phyloP scores from a whole-genome alignment of 306 rosid species.

The Abrus pulchellus region DNA sequence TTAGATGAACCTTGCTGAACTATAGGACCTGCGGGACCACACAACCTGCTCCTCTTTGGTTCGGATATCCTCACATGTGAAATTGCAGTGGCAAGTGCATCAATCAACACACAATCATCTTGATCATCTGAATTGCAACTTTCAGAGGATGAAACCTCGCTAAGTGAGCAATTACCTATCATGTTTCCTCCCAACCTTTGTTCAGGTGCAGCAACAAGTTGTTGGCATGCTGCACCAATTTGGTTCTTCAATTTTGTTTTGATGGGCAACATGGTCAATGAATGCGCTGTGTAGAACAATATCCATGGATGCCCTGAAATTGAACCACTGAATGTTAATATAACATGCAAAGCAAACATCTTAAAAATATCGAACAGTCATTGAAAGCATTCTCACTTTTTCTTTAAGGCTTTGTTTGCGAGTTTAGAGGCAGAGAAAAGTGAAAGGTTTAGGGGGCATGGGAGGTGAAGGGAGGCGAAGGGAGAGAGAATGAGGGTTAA shows the following conservation, averaged over 20 bases:
- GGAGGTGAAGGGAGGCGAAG: no score
- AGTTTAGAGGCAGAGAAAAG: no score
- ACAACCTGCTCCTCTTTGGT: slow-evolving; percentile 91
- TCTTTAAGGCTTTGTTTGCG: not conserved
- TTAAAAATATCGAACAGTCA: slow-evolving; percentile 8
- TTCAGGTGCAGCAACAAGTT: slow-evolving; percentile 54
- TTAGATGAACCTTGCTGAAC: slow-evolving; percentile 98
- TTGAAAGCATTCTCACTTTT: not conserved
- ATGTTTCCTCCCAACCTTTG: slow-evolving; percentile 59
- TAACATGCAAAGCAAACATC: slow-evolving; percentile 37
- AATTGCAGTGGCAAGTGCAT: slow-evolving; percentile 91
- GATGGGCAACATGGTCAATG: slow-evolving; percentile 67
- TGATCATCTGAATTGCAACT: slow-evolving; percentile 74
- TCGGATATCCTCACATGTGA: slow-evolving; percentile 94
- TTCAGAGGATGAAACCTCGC: slow-evolving; percentile 66
- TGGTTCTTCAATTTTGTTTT: slow-evolving; percentile 68
- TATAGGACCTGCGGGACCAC: slow-evolving; percentile 82
- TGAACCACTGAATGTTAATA: slow-evolving; percentile 44
- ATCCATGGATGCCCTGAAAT: slow-evolving; percentile 97
- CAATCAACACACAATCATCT: slow-evolving; percentile 76
- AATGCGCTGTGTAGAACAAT: slow-evolving; percentile 80
- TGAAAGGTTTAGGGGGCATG: no score
- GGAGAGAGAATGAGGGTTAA: no score
- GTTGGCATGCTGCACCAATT: slow-evolving; percentile 57
- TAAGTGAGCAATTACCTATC: slow-evolving; percentile 54